Evolutionary conservation across 2,329 filamentous ascomycete species (phyloP).

Genomic region (Lasiodiplodia citricola): DNA sequence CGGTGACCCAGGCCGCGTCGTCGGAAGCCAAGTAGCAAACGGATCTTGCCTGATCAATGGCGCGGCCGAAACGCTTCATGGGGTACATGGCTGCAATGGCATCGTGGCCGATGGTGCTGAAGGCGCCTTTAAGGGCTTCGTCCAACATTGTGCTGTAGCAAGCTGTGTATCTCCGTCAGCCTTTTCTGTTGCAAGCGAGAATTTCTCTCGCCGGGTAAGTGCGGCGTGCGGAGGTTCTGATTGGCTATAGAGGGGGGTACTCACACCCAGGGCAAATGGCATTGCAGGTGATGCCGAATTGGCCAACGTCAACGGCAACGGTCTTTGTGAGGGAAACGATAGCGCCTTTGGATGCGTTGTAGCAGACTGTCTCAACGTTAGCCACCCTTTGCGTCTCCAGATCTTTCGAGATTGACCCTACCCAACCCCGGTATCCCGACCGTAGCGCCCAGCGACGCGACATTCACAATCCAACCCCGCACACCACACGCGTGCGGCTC

Average conservation of each 20-base stretch:
- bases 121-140: background rate
- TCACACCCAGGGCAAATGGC: conserved; percentile 51
- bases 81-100: conserved; percentile 5
- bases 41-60: conserved; percentile 35
- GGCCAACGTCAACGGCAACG: conserved; percentile 50
- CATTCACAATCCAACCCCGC: conserved; percentile 48
- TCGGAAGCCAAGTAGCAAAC: conserved; percentile 52
- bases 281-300: conserved; percentile 49
- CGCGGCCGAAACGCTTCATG: background rate
- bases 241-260: conserved; percentile 24
- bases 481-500: conserved; percentile 34
- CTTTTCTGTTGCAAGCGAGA: too few species aligned
- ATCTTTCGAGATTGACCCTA: conserved; percentile 24
- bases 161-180: background rate
- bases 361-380: conserved; percentile 38
- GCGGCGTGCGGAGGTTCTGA: conserved; percentile 13
- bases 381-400: background rate
- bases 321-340: conserved; percentile 53
- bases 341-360: conserved; percentile 55
- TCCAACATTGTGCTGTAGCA: background rate
- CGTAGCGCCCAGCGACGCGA: conserved; percentile 41
- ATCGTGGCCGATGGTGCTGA: background rate
- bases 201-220: background rate
- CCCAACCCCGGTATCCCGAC: conserved; percentile 38
- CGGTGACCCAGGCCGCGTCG: conserved; percentile 51